Percentiles rank a stretch among this genome's conserved stretches.
Evolutionary conservation across 192 early-diverging fungal genomes (phyloP).

Genomic region (Backusella tarrabulga): DNA sequence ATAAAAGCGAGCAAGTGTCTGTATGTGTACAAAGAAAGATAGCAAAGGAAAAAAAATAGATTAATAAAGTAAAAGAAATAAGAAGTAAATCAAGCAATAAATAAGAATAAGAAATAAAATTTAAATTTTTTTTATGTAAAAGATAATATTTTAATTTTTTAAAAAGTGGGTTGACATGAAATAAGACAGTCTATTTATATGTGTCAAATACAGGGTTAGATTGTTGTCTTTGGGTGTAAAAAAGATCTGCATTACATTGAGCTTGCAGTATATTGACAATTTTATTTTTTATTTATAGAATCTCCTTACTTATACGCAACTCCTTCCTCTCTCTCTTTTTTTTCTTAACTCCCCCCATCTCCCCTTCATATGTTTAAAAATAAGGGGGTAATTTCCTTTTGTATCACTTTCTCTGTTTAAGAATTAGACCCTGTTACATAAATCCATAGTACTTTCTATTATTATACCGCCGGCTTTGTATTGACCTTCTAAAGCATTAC

Average conservation of each 20-base stretch:
- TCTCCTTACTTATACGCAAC: neutral
- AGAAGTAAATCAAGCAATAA: neutral
- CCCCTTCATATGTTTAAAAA: neutral
- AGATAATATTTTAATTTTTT: neutral
- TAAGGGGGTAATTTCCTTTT: neutral
- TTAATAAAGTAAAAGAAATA: constrained; percentile 1
- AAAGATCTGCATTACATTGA: constrained; percentile 8
- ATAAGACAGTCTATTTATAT: constrained; percentile 1
- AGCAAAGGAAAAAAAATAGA: neutral
- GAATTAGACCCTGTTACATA: neutral
- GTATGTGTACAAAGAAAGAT: neutral
- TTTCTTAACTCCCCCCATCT: neutral
- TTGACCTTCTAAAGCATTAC: neutral
- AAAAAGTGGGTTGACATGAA: constrained; percentile 2
- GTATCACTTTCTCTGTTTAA: neutral
- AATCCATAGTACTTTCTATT: neutral
- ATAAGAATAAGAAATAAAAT: neutral
- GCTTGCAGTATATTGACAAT: constrained; percentile 13
- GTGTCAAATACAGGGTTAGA: constrained; percentile 10
- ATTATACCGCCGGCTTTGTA: neutral
- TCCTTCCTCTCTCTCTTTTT: neutral
- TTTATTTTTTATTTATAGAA: neutral
- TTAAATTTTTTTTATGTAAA: neutral
- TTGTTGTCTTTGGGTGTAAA: constrained; percentile 16
- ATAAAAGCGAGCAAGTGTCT: neutral